Evolutionary conservation across 192 early-diverging fungal species (phyloP).

Genomic region (Lobosporangium transversale): DNA sequence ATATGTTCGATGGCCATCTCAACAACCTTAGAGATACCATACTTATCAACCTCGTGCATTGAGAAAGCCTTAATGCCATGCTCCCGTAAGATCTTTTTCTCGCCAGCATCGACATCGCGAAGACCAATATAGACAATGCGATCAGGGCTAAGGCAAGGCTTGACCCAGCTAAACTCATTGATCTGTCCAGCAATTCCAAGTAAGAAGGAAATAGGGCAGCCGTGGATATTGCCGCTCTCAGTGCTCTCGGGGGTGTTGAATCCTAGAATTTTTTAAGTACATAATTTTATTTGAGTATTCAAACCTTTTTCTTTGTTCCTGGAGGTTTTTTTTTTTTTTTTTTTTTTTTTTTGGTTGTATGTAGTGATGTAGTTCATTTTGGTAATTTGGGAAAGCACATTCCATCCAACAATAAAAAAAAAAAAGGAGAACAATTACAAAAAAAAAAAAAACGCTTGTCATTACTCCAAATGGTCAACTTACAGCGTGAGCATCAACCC

Average conservation of each 20-base stretch:
- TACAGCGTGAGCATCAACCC: conserved; percentile 95
- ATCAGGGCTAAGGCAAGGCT: conserved; percentile 75
- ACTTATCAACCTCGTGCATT: conserved; percentile 96
- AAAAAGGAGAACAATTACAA: no score
- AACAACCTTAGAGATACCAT: conserved; percentile 90
- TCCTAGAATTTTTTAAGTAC: conserved; percentile 54
- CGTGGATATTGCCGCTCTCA: conserved; percentile 92
- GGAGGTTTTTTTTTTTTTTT: no score
- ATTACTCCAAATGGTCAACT: conserved; percentile 20
- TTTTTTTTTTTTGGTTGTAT: no score
- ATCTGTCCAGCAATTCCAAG: conserved; percentile 79
- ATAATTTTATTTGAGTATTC: conserved; percentile 1
- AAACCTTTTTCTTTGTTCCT: no score
- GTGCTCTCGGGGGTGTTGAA: conserved; percentile 94
- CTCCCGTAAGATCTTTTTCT: conserved; percentile 86
- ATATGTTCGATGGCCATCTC: conserved; percentile 94
- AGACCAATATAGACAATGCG: conserved; percentile 96
- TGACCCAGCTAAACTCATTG: conserved; percentile 81
- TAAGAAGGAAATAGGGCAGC: conserved; percentile 93
- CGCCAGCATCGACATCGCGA: conserved; percentile 90
- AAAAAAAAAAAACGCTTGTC: background rate
- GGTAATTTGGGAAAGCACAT: no score
- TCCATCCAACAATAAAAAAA: no score
- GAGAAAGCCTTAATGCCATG: conserved; percentile 92
- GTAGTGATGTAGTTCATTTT: no score